These are phyloP conservation scores for Santalum album DNA, from an alignment of 164 flowering plant species.

Conservation along the genomic window DNA sequence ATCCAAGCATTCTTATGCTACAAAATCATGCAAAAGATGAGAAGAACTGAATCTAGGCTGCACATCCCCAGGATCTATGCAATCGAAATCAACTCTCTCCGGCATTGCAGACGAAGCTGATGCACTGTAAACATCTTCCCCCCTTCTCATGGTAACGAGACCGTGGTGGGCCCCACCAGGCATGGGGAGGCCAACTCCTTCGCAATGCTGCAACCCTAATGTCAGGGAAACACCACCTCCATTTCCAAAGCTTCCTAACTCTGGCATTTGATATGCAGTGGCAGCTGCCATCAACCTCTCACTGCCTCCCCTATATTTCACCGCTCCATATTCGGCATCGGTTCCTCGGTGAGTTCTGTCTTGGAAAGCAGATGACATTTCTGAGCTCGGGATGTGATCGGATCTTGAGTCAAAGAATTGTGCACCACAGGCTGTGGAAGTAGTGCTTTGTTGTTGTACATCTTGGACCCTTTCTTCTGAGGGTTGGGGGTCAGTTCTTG, in stretches of 20 bases:
- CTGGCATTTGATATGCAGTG: conserved; percentile 49
- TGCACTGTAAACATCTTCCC: conserved; percentile 42
- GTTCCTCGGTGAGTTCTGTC: conserved; percentile 18
- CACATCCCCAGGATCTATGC: conserved; percentile 46
- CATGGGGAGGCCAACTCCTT: conserved; percentile 41
- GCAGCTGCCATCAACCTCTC: conserved; percentile 53
- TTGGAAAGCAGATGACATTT: conserved; percentile 29
- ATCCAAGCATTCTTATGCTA: conserved; percentile 28
- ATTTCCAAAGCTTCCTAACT: conserved; percentile 54
- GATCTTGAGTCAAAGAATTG: conserved; percentile 32
- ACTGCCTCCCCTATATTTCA: conserved; percentile 22
- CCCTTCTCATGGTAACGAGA: conserved; percentile 44
- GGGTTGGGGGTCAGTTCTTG: conserved; percentile 23
- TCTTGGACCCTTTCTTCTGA: conserved; percentile 47
- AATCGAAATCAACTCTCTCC: conserved; percentile 46
- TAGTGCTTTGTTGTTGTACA: conserved; percentile 30
- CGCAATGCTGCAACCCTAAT: conserved; percentile 73
- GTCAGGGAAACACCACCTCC: conserved; percentile 73
- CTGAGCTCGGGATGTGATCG: conserved; percentile 28
- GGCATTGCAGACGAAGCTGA: conserved; percentile 31
- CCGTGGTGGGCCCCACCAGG: conserved; percentile 30
- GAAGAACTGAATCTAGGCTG: conserved; percentile 52
- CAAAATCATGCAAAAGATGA: conserved; percentile 74
- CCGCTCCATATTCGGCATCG: conserved; percentile 24
- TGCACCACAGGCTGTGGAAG: conserved; percentile 31